Evolutionary conservation across 495 filamentous ascomycete species (phyloP).

Genomic region (Saxispiralis lemnorum): DNA sequence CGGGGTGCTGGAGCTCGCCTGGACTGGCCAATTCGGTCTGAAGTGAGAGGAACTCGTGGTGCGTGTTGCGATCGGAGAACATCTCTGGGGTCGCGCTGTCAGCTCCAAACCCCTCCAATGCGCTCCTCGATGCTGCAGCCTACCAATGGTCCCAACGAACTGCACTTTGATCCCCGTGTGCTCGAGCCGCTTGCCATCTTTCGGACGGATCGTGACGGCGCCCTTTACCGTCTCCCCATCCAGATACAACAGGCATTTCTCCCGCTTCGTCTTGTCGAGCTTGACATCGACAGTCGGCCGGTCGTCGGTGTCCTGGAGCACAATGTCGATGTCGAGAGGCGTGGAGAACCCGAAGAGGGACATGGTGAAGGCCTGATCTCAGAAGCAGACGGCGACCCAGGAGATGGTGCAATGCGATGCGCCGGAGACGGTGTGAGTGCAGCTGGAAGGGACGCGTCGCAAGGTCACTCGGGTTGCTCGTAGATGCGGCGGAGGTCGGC

Average conservation of each 20-base stretch:
- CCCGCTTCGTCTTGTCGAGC: conserved; percentile 87
- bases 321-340: conserved; percentile 94
- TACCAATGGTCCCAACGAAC: conserved; percentile 97
- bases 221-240: conserved; percentile 98
- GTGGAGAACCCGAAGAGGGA: conserved; percentile 97
- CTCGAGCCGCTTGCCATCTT: conserved; percentile 94
- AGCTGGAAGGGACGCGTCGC: too few species aligned
- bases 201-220: conserved; percentile 80
- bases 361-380: conserved; percentile 32
- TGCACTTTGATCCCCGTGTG: conserved; percentile 99
- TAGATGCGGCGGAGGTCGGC: too few species aligned
- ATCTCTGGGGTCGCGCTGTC: conserved; percentile 47
- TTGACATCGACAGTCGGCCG: conserved; percentile 91
- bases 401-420: too few species aligned
- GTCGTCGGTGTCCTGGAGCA: conserved; percentile 87
- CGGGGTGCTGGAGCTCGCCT: conserved; percentile 92
- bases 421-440: too few species aligned
- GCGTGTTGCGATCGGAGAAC: conserved; percentile 98
- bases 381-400: too few species aligned
- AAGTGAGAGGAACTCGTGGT: conserved; percentile 95
- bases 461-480: too few species aligned
- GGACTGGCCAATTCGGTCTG: conserved; percentile 91
- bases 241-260: conserved; percentile 92
- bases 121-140: conserved; percentile 7
- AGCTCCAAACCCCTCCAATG: neutral